phyloP scores from a whole-genome alignment of 306 rosid species.

The Vigna hirtella region DNA sequence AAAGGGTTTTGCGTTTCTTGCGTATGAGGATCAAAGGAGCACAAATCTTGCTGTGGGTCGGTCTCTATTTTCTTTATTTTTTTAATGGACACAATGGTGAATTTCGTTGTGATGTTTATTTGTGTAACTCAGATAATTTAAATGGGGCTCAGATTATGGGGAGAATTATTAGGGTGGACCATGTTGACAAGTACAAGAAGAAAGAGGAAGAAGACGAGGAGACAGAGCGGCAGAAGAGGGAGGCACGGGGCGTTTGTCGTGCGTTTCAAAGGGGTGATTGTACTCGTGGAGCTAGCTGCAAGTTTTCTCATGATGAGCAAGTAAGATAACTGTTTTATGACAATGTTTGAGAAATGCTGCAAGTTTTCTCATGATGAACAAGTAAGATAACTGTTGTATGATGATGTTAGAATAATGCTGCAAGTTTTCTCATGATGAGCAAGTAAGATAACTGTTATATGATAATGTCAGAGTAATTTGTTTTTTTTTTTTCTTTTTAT shows the following conservation, averaged over 20 bases:
- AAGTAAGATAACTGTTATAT: conserved; percentile 55
- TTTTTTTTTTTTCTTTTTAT: background rate
- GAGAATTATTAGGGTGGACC: conserved; percentile 88
- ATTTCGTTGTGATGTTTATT: background rate
- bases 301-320: conserved; percentile 88
- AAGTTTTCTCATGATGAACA: conserved; percentile 89
- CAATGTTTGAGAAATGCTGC: conserved; percentile 48
- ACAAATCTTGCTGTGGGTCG: conserved; percentile 89
- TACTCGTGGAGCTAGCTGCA: conserved; percentile 90
- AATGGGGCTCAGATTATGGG: conserved; percentile 89
- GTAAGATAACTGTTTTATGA: conserved; percentile 50
- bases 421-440: conserved; percentile 90
- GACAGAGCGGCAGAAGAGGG: conserved; percentile 76
- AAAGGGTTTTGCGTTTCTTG: conserved; percentile 88
- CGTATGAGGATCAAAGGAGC: conserved; percentile 94
- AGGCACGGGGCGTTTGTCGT: conserved; percentile 93
- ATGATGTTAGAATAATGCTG: conserved; percentile 42
- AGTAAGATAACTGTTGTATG: conserved; percentile 51
- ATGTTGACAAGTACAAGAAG: conserved; percentile 81
- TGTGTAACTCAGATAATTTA: conserved; percentile 67
- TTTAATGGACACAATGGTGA: background rate
- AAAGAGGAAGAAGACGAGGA: conserved; percentile 96
- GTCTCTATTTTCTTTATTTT: conserved; percentile 36
- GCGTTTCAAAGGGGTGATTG: conserved; percentile 94
- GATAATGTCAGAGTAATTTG: background rate